Base-by-base conservation (phyloP, 75 land plant genomes). In the Picea glauca region DNA sequence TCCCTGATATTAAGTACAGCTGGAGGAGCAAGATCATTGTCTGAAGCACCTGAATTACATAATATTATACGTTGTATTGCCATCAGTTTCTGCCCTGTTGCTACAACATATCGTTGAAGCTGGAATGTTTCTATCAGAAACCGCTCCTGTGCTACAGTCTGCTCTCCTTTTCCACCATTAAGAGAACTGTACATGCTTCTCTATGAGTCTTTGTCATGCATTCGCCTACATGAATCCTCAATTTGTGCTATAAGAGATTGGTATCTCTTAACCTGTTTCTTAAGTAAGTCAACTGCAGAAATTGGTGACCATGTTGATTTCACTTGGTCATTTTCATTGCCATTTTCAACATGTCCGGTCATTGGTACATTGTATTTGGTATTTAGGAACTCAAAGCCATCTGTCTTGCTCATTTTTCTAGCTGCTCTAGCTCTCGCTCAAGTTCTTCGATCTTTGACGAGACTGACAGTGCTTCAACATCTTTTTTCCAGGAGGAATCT, bases 361-460 rank as follows among this genome's bases (percentile, higher is more conserved):
- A 68, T 18, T 18, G 9, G n/a, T 38, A 2, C 50, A 40, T 4
- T 0, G 17, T 56, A 13, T 26, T 74, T 74, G 13, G 30, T 46
- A 1, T 18, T 31, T 58, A 21, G 66, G 11, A 70, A 80, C 6
- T 30, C 58, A 13, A 57, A 31, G 5, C 20, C 61, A 21, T 80
- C 77, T 40, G 62, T 62, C 83, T 85, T 87, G 33, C 67, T 76
- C 43, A 86, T 61, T 76, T 84, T 92, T 92, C 94, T 13, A 92
- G 83, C 84, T 84, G 70, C 2, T 78, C 57, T 11, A 92, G 68
- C 60, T 87, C 86, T 65, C 90, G 90, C 73, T 86, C 84, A 35
- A 92, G 78, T 75, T 91, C 81, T 62, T 92, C 87, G 77, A 92
- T 80, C 60, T 89, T 92, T 82, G 79, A 90, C 46, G 87, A 87